Evolutionary conservation across 2,329 filamentous ascomycete species (phyloP).

Genomic region (Arthrobotrys megalospora): DNA sequence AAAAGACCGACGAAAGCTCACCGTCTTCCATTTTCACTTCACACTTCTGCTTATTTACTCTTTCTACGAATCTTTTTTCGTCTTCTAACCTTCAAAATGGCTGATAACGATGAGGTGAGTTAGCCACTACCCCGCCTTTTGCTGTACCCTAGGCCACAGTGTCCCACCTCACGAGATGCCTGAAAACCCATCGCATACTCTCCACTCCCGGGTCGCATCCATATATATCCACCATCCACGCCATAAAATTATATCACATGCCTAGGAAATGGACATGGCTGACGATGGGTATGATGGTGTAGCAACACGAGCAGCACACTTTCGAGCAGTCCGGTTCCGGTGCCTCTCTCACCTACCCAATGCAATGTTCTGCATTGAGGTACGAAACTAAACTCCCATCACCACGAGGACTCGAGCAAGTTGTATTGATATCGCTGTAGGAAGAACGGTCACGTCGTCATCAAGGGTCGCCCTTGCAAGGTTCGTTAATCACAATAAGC

Average conservation of each 20-base stretch:
- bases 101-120: slow-evolving; percentile 52
- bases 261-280: neutral
- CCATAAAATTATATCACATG: neutral
- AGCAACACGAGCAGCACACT: slow-evolving; percentile 69
- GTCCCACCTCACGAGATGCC: slow-evolving; percentile 84
- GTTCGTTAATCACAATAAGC: neutral
- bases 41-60: slow-evolving; percentile 11
- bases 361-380: slow-evolving; percentile 99
- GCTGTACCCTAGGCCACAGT: slow-evolving; percentile 5
- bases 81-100: slow-evolving; percentile 50
- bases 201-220: slow-evolving; percentile 66
- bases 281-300: slow-evolving; percentile 85
- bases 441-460: slow-evolving; percentile 77
- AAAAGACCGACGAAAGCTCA: slow-evolving; percentile 33
- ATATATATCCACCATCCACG: neutral
- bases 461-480: slow-evolving; percentile 99
- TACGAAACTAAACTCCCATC: slow-evolving; percentile 9
- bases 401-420: slow-evolving; percentile 17
- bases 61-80: slow-evolving; percentile 35
- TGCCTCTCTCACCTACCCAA: slow-evolving; percentile 92
- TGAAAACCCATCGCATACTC: slow-evolving; percentile 90
- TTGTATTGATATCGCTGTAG: slow-evolving; percentile 38
- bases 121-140: slow-evolving; percentile 46
- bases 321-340: slow-evolving; percentile 98
- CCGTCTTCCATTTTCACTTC: slow-evolving; percentile 27